phyloP scores from a whole-genome alignment of 2,329 filamentous ascomycete species.

The Lachnellula suecica region DNA sequence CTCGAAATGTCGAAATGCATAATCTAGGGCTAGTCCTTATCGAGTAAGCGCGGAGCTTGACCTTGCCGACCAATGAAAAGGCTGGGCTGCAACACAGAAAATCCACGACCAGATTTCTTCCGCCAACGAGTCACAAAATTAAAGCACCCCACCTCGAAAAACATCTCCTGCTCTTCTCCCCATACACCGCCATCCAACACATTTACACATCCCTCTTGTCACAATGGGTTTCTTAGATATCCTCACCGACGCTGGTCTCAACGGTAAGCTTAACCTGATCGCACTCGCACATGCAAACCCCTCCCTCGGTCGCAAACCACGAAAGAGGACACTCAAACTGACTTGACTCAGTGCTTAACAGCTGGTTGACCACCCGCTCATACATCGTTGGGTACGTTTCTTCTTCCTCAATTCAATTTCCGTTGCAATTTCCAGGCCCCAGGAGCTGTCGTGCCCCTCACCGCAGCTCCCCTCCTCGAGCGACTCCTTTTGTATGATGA shows the following conservation, averaged over 20 bases:
- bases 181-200: conserved; percentile 7
- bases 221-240: conserved; percentile 71
- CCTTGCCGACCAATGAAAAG: conserved; percentile 1
- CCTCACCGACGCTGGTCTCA: conserved; percentile 62
- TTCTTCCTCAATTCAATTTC: conserved; percentile 18
- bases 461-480: conserved; percentile 19
- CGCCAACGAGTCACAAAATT: conserved; percentile 8
- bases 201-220: conserved; percentile 11
- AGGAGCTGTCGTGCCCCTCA: conserved; percentile 16
- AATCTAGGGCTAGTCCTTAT: too few species aligned
- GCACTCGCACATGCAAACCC: too few species aligned
- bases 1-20: conserved; percentile 10
- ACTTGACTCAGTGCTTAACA: conserved; percentile 62
- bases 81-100: not conserved
- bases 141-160: conserved; percentile 16
- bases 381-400: conserved; percentile 77
- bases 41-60: too few species aligned
- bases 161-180: conserved; percentile 2
- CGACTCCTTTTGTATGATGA: conserved; percentile 62
- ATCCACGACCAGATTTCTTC: conserved; percentile 1
- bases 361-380: conserved; percentile 71
- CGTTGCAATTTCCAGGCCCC: conserved; percentile 19
- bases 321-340: conserved; percentile 21
- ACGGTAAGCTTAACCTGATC: conserved; percentile 44
- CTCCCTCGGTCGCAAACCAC: conserved; percentile 8